A percentile compares a stretch with the other conserved stretches of the same genome.
Evolutionary conservation across 805 yeast species (phyloP).

Genomic region (Millerago galiae): DNA sequence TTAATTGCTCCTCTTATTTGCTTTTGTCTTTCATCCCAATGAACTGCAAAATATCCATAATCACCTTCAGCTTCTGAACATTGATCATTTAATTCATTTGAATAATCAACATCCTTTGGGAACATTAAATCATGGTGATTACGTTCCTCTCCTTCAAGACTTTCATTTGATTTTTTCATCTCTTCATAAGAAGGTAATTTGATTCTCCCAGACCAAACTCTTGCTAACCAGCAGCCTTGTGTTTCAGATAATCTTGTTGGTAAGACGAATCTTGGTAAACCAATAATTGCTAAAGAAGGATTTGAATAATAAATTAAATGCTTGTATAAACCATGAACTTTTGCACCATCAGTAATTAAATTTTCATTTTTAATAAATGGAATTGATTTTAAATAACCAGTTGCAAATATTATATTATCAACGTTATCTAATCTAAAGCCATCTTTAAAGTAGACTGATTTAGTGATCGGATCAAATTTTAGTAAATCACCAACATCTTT

Average conservation of each 20-base stretch:
- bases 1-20: slow-evolving; percentile 38
- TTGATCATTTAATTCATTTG: slow-evolving; percentile 36
- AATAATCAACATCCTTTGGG: slow-evolving; percentile 57
- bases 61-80: slow-evolving; percentile 32
- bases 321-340: slow-evolving; percentile 48
- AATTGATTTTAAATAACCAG: slow-evolving; percentile 64
- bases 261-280: slow-evolving; percentile 53
- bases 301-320: slow-evolving; percentile 53
- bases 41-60: slow-evolving; percentile 42
- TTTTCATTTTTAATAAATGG: slow-evolving; percentile 47
- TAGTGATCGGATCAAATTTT: slow-evolving; percentile 31
- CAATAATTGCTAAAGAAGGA: slow-evolving; percentile 59
- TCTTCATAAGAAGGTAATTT: slow-evolving; percentile 39
- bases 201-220: slow-evolving; percentile 54
- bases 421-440: slow-evolving; percentile 41
- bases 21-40: slow-evolving; percentile 44
- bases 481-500: slow-evolving; percentile 38
- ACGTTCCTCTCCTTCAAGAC: slow-evolving; percentile 42
- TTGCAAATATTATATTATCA: slow-evolving; percentile 60
- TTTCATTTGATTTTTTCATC: slow-evolving; percentile 39
- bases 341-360: slow-evolving; percentile 39
- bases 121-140: slow-evolving; percentile 45
- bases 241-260: slow-evolving; percentile 58
- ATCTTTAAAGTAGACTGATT: slow-evolving; percentile 39
- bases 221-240: slow-evolving; percentile 60